Evolutionary conservation across 257 asterid genomes (phyloP), one percentile per base, ranked within the genome.

Genomic region (Solanum verrucosum): DNA sequence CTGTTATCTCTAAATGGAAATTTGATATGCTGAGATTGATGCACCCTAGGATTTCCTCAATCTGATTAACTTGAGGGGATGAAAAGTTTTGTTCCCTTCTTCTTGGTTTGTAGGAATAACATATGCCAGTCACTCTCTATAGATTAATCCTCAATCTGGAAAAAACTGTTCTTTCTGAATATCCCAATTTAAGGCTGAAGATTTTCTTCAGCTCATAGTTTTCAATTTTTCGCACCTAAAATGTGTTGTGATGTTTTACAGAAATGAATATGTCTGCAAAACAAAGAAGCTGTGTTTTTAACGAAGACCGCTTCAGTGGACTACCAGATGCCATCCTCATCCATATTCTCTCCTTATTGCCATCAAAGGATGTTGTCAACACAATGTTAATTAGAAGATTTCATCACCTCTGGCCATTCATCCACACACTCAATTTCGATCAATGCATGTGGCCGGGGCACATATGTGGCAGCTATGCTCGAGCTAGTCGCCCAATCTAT

Each of bases 301-400:
- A 75, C 16, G 77, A 84, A 56, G 93, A 90, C 87, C 71, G 25
- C 9, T 16, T 89, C 5, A 90, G 88, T 74, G 89, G 34, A 49
- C 85, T 92, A 59, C 93, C 91, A 6, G 93, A 89, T 84, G 73
- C 46, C 4, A 88, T 92, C 42, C 90, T 92, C 35, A 33, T 85
- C 44, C 88, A 82, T 13, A 88, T 92, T 46, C 91, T 89, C 27
- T 79, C 92, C 31, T 87, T 92, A 82, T 83, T 92, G 34, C 90
- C 90, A 21, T 25, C 84, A 13, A 18, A 23, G 9, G 93, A 89
- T 63, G 91, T 84, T 5, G 59, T 87, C 25, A 59, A 4, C 25
- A 59, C 25, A 59, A 20, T 59, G 67, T 59, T 59, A 20, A 59
- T 59, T 59, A 59, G 90, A 52, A 67, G 91, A 75, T 92, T 90